Percentiles rank a stretch among this genome's conserved stretches.
Conservation (phyloP, 306 rosid species). For the Parietaria judaica region DNA sequence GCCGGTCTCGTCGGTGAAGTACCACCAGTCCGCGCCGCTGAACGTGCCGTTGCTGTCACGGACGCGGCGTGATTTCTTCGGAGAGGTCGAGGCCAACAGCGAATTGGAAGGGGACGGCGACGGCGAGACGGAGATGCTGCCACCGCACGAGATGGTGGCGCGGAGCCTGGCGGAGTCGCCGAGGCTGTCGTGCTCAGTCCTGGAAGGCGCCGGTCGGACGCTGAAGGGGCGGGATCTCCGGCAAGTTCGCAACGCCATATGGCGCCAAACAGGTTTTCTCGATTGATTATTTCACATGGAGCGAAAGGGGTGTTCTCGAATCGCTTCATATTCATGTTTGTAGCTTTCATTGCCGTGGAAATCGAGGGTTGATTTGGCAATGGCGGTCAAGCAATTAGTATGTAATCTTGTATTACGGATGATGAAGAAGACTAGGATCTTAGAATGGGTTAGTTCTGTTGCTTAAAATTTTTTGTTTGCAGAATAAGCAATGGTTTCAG, state of each 20-base stretch:
- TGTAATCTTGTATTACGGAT: too few relatives aligned
- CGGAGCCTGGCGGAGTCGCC: constrained; percentile 43
- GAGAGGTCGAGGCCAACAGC: constrained; percentile 22
- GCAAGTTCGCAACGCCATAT: constrained; percentile 65
- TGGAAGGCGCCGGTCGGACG: constrained; percentile 81
- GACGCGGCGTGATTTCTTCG: constrained; percentile 21
- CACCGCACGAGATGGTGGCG: constrained; percentile 71
- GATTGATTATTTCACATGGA: constrained; percentile 24
- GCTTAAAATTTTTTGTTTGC: not conserved
- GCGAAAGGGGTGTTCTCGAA: too few relatives aligned
- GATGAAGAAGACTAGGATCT: not conserved
- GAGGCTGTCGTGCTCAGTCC: constrained; percentile 55
- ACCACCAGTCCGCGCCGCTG: constrained; percentile 64
- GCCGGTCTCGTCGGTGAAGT: constrained; percentile 30
- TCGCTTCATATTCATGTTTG: not conserved
- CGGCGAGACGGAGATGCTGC: constrained; percentile 48
- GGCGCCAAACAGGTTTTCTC: constrained; percentile 72
- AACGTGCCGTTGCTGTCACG: constrained; percentile 54
- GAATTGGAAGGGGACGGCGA: constrained; percentile 15
- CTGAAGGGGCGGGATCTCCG: constrained; percentile 64
- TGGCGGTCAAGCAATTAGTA: too few relatives aligned
- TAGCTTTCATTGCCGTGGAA: not conserved
- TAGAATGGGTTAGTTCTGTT: not conserved
- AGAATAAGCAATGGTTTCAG: not conserved
- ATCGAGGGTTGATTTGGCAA: too few relatives aligned